A percentile compares a stretch with the other conserved stretches of the same genome.
Conservation (phyloP, 441 rosid genomes). For the Jatropha podagrica region DNA sequence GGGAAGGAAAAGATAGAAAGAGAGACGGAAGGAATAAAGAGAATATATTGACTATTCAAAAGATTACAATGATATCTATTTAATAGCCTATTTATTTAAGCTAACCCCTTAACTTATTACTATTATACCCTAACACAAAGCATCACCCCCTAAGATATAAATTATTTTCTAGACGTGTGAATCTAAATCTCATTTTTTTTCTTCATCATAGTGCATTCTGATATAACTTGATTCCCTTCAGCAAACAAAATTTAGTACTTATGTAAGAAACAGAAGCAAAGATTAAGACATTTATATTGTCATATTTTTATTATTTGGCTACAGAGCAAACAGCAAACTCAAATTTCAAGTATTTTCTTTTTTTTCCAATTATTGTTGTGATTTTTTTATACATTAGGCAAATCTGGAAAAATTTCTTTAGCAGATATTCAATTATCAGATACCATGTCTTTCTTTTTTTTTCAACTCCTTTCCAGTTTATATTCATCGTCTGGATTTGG, state of each 20-base stretch:
- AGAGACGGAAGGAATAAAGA: no score
- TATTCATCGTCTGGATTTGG: background rate
- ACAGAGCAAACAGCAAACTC: background rate
- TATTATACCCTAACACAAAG: no score
- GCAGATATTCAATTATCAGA: background rate
- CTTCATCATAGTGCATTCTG: background rate
- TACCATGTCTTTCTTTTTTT: background rate
- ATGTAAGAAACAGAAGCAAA: background rate
- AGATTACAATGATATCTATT: no score
- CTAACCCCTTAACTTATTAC: no score
- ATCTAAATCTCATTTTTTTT: background rate
- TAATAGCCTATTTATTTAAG: no score
- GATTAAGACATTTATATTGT: background rate
- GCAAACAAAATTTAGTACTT: background rate
- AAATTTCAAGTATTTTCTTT: background rate
- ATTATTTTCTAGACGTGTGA: background rate
- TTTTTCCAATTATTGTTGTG: background rate
- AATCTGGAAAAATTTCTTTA: background rate
- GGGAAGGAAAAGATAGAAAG: no score
- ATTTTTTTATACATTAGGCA: background rate
- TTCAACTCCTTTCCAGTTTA: background rate
- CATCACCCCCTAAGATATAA: background rate
- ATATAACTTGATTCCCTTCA: background rate
- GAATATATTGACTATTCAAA: no score
- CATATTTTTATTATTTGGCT: background rate